Conservation (phyloP, 2,329 filamentous ascomycete species). For the Fusarium hainanense region DNA sequence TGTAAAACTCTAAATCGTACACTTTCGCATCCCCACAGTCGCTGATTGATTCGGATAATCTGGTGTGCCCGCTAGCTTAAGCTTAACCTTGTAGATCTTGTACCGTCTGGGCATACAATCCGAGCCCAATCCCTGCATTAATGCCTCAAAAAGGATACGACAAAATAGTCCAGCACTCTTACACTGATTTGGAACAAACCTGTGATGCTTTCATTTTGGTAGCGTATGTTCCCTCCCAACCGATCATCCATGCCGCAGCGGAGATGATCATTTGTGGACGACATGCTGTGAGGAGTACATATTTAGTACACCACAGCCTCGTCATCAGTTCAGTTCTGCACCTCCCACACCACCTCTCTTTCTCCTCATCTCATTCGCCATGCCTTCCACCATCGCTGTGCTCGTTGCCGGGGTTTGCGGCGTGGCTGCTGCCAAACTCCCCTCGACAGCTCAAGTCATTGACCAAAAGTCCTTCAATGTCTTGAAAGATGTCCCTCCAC, state of each 20-base stretch:
- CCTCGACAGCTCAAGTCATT: constrained; percentile 36
- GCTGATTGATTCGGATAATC: constrained; percentile 9
- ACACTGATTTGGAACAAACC: fast-evolving
- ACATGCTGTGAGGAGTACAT: constrained; percentile 1
- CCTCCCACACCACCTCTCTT: background rate
- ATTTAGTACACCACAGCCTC: constrained; percentile 22
- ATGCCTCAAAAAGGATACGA: constrained; percentile 7
- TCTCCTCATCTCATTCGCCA: constrained; percentile 16
- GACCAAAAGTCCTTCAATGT: constrained; percentile 41
- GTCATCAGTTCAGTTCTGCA: background rate
- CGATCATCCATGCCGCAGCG: background rate
- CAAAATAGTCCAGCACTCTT: background rate
- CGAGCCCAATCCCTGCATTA: constrained; percentile 16
- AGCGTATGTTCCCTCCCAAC: too few species aligned
- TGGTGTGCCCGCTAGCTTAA: background rate
- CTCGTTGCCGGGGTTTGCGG: constrained; percentile 33
- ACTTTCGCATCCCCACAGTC: constrained; percentile 1
- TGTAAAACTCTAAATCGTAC: constrained; percentile 11
- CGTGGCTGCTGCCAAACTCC: constrained; percentile 58
- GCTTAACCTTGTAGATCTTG: constrained; percentile 20
- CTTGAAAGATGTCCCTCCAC: constrained; percentile 33
- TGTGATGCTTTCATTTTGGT: too few species aligned
- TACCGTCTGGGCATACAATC: constrained; percentile 8
- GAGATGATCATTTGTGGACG: background rate
- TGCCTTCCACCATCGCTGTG: constrained; percentile 35